These are phyloP conservation scores for Pseudogymnoascus destructans DNA, from an alignment of 2,329 filamentous ascomycete genomes.

Conservation along the genomic window DNA sequence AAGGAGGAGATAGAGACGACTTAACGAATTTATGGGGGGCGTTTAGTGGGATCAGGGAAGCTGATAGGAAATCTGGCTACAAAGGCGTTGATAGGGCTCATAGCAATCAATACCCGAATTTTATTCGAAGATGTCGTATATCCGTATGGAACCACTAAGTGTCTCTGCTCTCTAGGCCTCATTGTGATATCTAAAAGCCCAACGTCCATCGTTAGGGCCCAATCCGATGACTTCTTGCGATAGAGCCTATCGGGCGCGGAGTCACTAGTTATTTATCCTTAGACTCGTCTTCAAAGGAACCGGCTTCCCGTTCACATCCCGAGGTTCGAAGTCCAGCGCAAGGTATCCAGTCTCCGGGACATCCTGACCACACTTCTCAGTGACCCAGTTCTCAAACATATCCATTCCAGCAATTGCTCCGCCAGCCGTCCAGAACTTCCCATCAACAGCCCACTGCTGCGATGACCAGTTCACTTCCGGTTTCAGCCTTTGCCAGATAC, in stretches of 20 bases:
- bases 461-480: slow-evolving; percentile 33
- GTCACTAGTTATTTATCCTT: not conserved
- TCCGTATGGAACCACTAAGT: not conserved
- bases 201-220: not conserved
- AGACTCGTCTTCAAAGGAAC: not conserved
- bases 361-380: slow-evolving; percentile 17
- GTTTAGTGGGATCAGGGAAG: not conserved
- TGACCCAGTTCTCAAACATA: slow-evolving; percentile 26
- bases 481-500: slow-evolving; percentile 21
- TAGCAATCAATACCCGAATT: not conserved
- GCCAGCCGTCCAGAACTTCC: slow-evolving; percentile 34
- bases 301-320: slow-evolving; percentile 15
- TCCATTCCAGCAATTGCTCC: slow-evolving; percentile 40
- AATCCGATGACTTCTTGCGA: not conserved
- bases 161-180: not conserved
- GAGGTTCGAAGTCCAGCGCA: slow-evolving; percentile 19
- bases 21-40: not conserved
- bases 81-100: not conserved
- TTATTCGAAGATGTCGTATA: not conserved
- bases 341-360: slow-evolving; percentile 13
- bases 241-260: not conserved
- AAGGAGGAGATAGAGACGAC: not conserved
- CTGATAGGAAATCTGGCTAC: not conserved
- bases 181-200: not conserved
- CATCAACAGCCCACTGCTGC: slow-evolving; percentile 34